Evolutionary conservation across 2,329 filamentous ascomycete species (phyloP), one percentile per base, ranked within the genome.

Genomic region (Epichloe elymi): DNA sequence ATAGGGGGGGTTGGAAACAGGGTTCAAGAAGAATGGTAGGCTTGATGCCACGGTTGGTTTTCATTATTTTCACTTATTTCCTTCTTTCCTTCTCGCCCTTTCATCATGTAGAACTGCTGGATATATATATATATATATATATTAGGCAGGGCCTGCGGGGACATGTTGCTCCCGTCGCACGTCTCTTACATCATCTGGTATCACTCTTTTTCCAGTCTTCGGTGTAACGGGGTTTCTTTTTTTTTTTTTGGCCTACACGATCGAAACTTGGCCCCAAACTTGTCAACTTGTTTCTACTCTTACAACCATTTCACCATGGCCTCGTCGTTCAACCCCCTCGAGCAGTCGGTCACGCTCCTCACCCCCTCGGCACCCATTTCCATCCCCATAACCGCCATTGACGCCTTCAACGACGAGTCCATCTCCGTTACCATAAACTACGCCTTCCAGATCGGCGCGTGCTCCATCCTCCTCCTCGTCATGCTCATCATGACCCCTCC

Each of bases 391-490:
- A 12, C 54, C 6, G 8, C 43, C 14, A 54, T 74, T 45, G 64
- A 72, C 55, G 39, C 46, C 23, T 57, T 63, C 48, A 65, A 64
- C 54, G 55, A 59, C 23, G 60, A 62, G 33, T 61, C 63, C 40
- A 53, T 65, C 55, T 67, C 63, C 58, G 63, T 68, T 26, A 63
- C 62, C 61, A 80, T 86, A 70, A 83, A 82, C 66, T 87, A 83
- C 62, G 82, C 78, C 49, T 68, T 76, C 17, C 86, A 91, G 63
- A 73, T 89, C 48, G 87, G 87, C 33, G 79, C 84, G 23, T 79
- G 78, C 45, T 56, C 83, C 52, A 67, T 84, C 54, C 77, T 88
- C 60, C 70, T 90, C 17, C 57, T 84, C 42, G 72, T 85, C 33
- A 69, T 90, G 3, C 67, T 88, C 11, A 60, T 83, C 52, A 74